Base-by-base conservation (phyloP, 2,329 filamentous ascomycete genomes). In the Saccharata proteae region DNA sequence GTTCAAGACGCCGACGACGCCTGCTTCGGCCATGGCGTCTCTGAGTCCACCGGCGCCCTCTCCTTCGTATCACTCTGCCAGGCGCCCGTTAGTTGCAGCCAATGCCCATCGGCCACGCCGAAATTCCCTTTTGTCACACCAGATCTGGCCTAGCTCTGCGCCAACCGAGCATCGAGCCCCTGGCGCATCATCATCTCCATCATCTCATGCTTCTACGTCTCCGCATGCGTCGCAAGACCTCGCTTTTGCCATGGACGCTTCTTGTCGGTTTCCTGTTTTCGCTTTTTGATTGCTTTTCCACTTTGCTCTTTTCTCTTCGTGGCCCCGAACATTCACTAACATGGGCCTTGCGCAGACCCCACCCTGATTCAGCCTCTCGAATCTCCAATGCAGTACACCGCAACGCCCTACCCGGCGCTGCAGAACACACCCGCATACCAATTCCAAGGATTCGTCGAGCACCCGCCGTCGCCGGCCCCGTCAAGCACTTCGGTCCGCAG, bases 381-480 rank as follows among this genome's bases (percentile, higher is more conserved):
- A 8, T 55, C 55, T 20, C 52, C 57, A 10, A 39, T 55, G 20
- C 45, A 55, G 13, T 62, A 55, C 39, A 47, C 55, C 12, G 54
- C 58, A 17, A 55, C 56, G 10, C 59, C 59, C 17, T 62, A 57
- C 32, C 51, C 53, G 15, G 57, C 62, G 10, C 48, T 59, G 19
- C 48, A 48, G 23, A 48, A 52, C 11, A 52, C 54, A 22, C 53
- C 56, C 9, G 57, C 59, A 18, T 55, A 57, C 16, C 54, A 58
- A 38, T 58, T 58, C 40, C 49, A 56, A 12, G 22, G 15, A 32
- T 45, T 53, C 19, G 47, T 59, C n/a, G 52, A 57, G 33, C 58
- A 60, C 34, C 68, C 72, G 25, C 61, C 69, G 25, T 82, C 78
- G 2, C 77, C 79, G 4, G 71, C 71, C n/a, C 64, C 71, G 30